A percentile compares a stretch with the other conserved stretches of the same genome.
phyloP scores from a whole-genome alignment of 768 basidiomycete species.

The Rhizopogon roseolus region DNA sequence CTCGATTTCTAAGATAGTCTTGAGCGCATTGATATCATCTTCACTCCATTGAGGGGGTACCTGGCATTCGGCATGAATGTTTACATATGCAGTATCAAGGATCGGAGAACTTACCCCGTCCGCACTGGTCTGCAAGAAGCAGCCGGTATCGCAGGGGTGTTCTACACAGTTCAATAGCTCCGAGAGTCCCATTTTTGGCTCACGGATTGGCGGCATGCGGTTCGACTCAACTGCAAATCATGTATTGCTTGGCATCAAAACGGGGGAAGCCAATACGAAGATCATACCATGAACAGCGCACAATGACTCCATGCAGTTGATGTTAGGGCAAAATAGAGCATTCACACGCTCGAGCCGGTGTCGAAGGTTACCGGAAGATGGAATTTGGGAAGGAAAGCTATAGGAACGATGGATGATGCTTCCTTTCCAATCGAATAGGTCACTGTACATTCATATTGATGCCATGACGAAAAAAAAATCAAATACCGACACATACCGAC shows the following conservation, averaged over 20 bases:
- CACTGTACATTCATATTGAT: constrained; percentile 20
- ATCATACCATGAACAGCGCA: constrained; percentile 46
- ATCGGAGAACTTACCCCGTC: constrained; percentile 9
- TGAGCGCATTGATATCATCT: constrained; percentile 35
- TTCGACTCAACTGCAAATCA: constrained; percentile 18
- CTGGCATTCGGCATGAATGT: constrained; percentile 4
- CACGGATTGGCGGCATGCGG: constrained; percentile 5
- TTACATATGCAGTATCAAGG: background rate
- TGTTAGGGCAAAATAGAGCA: constrained; percentile 45
- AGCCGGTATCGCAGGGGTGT: constrained; percentile 21
- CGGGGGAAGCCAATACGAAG: background rate
- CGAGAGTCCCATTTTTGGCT: background rate
- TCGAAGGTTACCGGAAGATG: constrained; percentile 12
- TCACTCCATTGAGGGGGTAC: constrained; percentile 32
- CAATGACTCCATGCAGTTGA: constrained; percentile 45
- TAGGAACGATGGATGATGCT: constrained; percentile 18
- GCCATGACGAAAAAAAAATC: constrained; percentile 22
- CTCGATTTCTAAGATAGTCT: constrained; percentile 34
- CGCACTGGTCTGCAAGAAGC: constrained; percentile 16
- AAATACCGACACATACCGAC: constrained; percentile 19
- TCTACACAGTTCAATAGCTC: constrained; percentile 5
- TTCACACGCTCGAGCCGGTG: constrained; percentile 31
- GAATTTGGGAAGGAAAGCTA: constrained; percentile 2
- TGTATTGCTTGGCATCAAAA: constrained; percentile 9
- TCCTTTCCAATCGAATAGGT: constrained; percentile 23